phyloP scores from a whole-genome alignment of 345 rosid species.

The Toxicodendron radicans region DNA sequence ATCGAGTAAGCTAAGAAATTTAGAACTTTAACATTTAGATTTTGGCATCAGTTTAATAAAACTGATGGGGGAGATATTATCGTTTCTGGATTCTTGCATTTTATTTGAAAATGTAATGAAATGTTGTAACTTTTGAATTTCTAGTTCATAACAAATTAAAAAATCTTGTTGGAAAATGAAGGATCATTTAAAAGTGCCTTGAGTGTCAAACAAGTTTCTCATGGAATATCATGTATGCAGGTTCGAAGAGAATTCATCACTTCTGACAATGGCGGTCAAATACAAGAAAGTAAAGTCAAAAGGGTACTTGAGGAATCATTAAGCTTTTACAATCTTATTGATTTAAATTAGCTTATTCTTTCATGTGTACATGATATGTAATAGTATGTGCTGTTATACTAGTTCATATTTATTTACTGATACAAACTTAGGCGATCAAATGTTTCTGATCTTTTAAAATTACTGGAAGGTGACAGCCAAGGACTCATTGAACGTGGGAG shows the following conservation, averaged over 20 bases:
- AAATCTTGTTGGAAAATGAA: neutral
- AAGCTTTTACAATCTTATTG: neutral
- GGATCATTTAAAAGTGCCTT: neutral
- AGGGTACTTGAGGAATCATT: conserved; percentile 43
- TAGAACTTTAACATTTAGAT: neutral
- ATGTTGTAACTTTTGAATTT: neutral
- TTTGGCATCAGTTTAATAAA: neutral
- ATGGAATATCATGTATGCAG: conserved; percentile 32
- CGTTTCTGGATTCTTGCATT: neutral
- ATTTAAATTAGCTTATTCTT: neutral
- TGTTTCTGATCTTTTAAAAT: conserved; percentile 32
- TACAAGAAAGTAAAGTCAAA: conserved; percentile 42
- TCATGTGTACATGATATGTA: neutral
- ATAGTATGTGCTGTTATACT: neutral
- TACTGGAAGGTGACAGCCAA: conserved; percentile 72
- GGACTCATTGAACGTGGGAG: conserved; percentile 70
- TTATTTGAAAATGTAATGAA: neutral
- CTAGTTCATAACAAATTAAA: neutral
- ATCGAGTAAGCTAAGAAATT: no score
- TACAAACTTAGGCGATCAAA: neutral
- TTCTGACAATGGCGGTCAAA: conserved; percentile 32
- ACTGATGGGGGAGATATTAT: neutral
- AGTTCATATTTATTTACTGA: neutral
- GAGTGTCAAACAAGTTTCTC: neutral
- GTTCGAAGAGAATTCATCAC: conserved; percentile 58